Conservation (phyloP, 768 basidiomycete genomes). For the Sistotremastrum suecicum region DNA sequence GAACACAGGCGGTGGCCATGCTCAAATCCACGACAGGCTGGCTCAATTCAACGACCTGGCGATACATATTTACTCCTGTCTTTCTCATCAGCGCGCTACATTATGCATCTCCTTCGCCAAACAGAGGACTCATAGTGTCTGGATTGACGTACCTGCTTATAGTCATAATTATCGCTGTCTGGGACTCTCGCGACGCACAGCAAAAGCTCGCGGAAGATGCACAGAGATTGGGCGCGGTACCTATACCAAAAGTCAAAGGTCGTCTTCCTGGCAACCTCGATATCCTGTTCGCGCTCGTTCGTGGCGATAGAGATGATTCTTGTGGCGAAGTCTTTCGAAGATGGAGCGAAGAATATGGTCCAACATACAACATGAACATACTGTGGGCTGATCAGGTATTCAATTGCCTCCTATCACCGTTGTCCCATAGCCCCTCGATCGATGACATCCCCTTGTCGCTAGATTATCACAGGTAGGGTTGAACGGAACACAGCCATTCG, state of each 20-base stretch:
- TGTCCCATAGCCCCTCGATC: background rate
- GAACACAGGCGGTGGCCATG: no score
- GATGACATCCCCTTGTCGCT: background rate
- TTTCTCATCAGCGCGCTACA: no score
- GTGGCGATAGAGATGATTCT: constrained; percentile 8
- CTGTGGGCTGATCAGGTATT: constrained; percentile 13
- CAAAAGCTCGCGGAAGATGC: no score
- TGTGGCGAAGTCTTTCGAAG: constrained; percentile 10
- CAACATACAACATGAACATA: constrained; percentile 15
- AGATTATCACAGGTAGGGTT: constrained; percentile 7
- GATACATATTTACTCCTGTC: no score
- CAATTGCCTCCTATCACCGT: background rate
- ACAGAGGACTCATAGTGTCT: no score
- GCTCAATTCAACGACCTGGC: no score
- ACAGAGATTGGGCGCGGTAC: no score
- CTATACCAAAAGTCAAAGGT: constrained; percentile 10
- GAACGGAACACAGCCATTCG: background rate
- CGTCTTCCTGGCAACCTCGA: constrained; percentile 15
- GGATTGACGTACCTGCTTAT: no score
- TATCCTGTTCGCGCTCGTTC: constrained; percentile 8
- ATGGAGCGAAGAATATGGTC: constrained; percentile 10
- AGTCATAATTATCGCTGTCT: no score
- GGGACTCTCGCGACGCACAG: no score
- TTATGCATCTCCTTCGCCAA: no score
- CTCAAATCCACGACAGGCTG: no score